A percentile compares a stretch with the other conserved stretches of the same genome.
Evolutionary conservation across 2,329 filamentous ascomycete species (phyloP).

Genomic region (Lasiodiplodia sp.): DNA sequence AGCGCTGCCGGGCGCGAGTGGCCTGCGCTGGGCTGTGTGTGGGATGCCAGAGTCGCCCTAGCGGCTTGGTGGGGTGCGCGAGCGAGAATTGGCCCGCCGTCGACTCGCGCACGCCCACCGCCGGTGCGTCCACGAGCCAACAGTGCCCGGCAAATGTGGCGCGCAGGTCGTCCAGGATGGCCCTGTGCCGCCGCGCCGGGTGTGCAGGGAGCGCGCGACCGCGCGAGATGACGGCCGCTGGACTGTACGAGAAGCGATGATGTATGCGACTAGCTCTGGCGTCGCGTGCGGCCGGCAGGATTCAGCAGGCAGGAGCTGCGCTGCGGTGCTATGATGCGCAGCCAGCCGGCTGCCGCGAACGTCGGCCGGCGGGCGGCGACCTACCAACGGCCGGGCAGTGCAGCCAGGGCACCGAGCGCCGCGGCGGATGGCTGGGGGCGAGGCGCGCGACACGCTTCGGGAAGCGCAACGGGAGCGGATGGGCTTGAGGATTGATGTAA

Average conservation of each 20-base stretch:
- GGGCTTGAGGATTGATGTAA: slow-evolving; percentile 30
- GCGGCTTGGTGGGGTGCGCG: slow-evolving; percentile 3
- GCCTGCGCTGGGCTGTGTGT: slow-evolving; percentile 21
- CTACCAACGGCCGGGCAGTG: slow-evolving; percentile 16
- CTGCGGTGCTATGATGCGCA: slow-evolving; percentile 7
- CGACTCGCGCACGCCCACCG: slow-evolving; percentile 26
- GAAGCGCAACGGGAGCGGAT: slow-evolving; percentile 29
- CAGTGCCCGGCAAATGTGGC: slow-evolving; percentile 23
- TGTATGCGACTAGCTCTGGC: slow-evolving; percentile 6
- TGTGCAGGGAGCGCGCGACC: slow-evolving; percentile 20
- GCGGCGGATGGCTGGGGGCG: slow-evolving; percentile 8
- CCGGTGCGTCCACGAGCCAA: slow-evolving; percentile 25
- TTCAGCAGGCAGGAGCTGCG: not conserved
- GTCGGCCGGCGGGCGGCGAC: not conserved
- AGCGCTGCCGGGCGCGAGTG: slow-evolving; percentile 23
- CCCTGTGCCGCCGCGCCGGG: slow-evolving; percentile 20
- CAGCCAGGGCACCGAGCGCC: not conserved
- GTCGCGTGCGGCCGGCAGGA: slow-evolving; percentile 7
- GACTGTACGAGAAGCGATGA: slow-evolving; percentile 11
- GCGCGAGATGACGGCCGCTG: slow-evolving; percentile 2
- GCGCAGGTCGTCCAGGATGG: slow-evolving; percentile 22
- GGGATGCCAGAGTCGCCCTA: slow-evolving; percentile 26
- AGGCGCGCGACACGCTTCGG: slow-evolving; percentile 24
- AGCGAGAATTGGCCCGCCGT: slow-evolving; percentile 26
- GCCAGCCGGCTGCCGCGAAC: slow-evolving; percentile 13